These are phyloP conservation scores for Phylloporus sp. DNA, from an alignment of 768 basidiomycete species.

Conservation along the genomic window DNA sequence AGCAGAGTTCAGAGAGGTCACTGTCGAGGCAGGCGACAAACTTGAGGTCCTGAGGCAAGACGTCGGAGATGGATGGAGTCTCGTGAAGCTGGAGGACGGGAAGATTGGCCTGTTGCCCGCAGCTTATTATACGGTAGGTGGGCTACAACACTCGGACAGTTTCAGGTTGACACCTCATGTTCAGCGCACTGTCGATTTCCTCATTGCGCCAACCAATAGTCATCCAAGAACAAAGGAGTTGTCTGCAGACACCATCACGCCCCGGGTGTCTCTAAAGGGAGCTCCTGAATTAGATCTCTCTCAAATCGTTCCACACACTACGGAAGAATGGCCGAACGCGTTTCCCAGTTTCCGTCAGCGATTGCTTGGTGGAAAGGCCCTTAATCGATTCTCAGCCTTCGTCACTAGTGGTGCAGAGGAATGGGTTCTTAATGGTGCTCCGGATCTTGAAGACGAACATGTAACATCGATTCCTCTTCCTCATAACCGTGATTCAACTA, in stretches of 20 bases:
- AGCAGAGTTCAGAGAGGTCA: conserved; percentile 68
- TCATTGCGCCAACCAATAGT: conserved; percentile 42
- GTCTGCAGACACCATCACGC: conserved; percentile 49
- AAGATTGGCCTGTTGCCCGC: conserved; percentile 68
- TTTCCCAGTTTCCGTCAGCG: conserved; percentile 70
- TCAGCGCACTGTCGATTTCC: conserved; percentile 67
- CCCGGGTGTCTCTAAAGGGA: conserved; percentile 35
- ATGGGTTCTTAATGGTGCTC: conserved; percentile 68
- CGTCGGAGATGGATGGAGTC: conserved; percentile 77
- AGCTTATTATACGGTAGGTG: conserved; percentile 67
- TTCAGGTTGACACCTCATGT: background rate
- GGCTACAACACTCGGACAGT: background rate
- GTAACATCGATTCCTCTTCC: conserved; percentile 17
- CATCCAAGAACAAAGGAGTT: conserved; percentile 26
- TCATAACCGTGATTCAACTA: conserved; percentile 26
- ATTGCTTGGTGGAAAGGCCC: conserved; percentile 69
- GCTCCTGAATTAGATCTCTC: conserved; percentile 25
- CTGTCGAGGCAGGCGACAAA: conserved; percentile 64
- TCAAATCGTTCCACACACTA: conserved; percentile 59
- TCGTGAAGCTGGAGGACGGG: conserved; percentile 54
- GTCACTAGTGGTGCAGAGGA: conserved; percentile 85
- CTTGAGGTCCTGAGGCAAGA: conserved; percentile 70
- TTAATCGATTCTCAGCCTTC: conserved; percentile 84
- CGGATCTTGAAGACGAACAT: conserved; percentile 28
- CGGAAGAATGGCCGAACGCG: conserved; percentile 58